Percentiles rank a stretch among this genome's conserved stretches.
These are phyloP conservation scores for Pyronema domesticum DNA, from an alignment of 495 filamentous ascomycete species.

Conservation along the genomic window DNA sequence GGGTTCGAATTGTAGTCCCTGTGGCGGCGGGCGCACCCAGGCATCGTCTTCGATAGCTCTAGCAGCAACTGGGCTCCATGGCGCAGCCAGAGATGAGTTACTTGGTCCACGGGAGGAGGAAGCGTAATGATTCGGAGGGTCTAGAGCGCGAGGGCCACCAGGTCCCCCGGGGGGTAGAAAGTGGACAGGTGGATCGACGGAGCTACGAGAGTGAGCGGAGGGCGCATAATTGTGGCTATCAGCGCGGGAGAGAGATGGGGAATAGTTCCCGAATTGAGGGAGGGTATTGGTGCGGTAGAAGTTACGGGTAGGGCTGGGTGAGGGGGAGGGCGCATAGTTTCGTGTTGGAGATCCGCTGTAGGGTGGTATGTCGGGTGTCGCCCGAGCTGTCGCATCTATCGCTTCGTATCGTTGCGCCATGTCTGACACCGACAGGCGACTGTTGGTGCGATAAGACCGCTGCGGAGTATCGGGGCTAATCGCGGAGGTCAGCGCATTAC, in stretches of 20 bases:
- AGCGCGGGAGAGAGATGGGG: background rate
- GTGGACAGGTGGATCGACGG: background rate
- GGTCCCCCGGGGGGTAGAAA: background rate
- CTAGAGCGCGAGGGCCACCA: slow-evolving; percentile 1
- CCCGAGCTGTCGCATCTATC: slow-evolving; percentile 1
- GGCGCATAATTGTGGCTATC: slow-evolving; percentile 14
- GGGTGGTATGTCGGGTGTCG: slow-evolving; percentile 6
- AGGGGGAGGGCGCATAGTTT: slow-evolving; percentile 7
- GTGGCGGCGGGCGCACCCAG: slow-evolving; percentile 49
- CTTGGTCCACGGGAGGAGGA: slow-evolving; percentile 5
- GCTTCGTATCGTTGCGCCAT: slow-evolving; percentile 2
- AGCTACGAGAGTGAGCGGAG: slow-evolving; percentile 6
- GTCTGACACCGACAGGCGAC: slow-evolving; percentile 1
- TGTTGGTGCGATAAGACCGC: slow-evolving; percentile 18
- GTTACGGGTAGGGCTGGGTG: slow-evolving; percentile 10
- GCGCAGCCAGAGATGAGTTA: slow-evolving; percentile 37
- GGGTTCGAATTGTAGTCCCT: slow-evolving; percentile 58
- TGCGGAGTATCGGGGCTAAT: slow-evolving; percentile 15
- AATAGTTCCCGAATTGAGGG: background rate
- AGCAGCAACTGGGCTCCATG: slow-evolving; percentile 56
- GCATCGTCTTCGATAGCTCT: slow-evolving; percentile 34
- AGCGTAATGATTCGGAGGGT: slow-evolving; percentile 9
- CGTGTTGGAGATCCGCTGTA: slow-evolving; percentile 13
- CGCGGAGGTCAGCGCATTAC: background rate
- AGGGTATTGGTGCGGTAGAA: slow-evolving; percentile 1